phyloP scores from a whole-genome alignment of 257 asterid species.

The Solanum chiquidenum region DNA sequence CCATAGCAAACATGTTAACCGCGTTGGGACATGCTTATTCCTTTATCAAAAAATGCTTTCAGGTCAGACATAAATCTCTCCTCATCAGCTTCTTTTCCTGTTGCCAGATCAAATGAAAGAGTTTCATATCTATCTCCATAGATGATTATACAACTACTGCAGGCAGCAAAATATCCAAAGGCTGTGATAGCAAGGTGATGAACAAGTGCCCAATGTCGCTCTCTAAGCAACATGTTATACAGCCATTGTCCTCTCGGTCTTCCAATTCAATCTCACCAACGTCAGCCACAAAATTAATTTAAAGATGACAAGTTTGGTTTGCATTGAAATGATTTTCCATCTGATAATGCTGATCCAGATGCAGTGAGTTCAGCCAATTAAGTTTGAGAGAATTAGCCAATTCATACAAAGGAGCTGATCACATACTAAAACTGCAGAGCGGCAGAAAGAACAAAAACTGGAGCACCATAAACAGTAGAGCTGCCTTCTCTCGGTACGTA shows the following conservation, averaged over 20 bases:
- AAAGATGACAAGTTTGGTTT: conserved; percentile 69
- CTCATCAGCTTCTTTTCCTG: conserved; percentile 57
- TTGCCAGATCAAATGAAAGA: conserved; percentile 61
- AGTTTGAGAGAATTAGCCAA: not conserved
- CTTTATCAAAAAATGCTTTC: conserved; percentile 73
- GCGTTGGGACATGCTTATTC: conserved; percentile 38
- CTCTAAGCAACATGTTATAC: conserved; percentile 65
- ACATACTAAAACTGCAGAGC: conserved; percentile 78
- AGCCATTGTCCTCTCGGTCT: conserved; percentile 49
- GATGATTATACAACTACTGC: conserved; percentile 57
- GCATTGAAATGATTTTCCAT: conserved; percentile 39
- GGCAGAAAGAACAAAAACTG: conserved; percentile 72
- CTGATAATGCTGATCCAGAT: conserved; percentile 35
- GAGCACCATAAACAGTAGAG: conserved; percentile 53
- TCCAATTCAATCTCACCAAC: conserved; percentile 52
- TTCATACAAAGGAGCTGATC: not conserved
- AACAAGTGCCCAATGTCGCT: conserved; percentile 84
- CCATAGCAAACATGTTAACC: conserved; percentile 37
- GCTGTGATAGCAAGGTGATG: conserved; percentile 69
- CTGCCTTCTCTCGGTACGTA: conserved; percentile 21
- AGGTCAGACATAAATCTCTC: conserved; percentile 81
- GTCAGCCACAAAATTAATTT: conserved; percentile 89
- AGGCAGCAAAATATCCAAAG: conserved; percentile 79
- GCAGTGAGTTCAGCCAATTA: not conserved
- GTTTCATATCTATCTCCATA: conserved; percentile 96